These are phyloP conservation scores for Poteriospumella lacustris DNA, from an alignment of 108 stramenopile genomes.

Conservation along the genomic window DNA sequence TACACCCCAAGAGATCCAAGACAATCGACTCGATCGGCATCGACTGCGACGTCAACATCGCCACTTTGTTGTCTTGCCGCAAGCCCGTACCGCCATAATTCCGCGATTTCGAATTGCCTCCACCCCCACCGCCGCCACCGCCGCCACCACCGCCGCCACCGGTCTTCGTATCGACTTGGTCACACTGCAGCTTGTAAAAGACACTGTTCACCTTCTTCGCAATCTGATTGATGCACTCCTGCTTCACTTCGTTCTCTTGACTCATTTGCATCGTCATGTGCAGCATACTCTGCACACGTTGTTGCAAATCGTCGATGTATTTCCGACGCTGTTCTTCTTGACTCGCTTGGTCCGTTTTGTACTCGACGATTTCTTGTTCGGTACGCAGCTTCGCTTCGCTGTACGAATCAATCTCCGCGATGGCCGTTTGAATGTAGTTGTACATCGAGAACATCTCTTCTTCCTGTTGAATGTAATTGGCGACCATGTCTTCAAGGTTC, in stretches of 20 bases:
- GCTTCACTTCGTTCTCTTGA: conserved; percentile 41
- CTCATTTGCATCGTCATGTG: conserved; percentile 52
- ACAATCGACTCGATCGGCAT: conserved; percentile 12
- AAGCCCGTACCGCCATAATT: neutral
- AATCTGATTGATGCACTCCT: conserved; percentile 56
- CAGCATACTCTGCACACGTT: conserved; percentile 46
- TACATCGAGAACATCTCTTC: conserved; percentile 66
- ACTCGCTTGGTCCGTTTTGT: conserved; percentile 49
- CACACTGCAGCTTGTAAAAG: conserved; percentile 68
- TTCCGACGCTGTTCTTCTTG: conserved; percentile 50
- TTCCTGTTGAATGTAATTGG: conserved; percentile 52
- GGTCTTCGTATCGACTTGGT: conserved; percentile 42
- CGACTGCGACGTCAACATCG: neutral
- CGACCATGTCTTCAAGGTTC: conserved; percentile 41
- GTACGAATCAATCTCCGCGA: conserved; percentile 61
- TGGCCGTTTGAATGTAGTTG: conserved; percentile 67
- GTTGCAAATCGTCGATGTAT: conserved; percentile 50
- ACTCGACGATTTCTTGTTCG: conserved; percentile 53
- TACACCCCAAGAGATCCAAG: conserved; percentile 18
- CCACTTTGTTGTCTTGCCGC: neutral
- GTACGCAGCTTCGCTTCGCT: conserved; percentile 34
- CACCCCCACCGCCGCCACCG: no score
- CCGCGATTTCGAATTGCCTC: no score
- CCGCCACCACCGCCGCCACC: no score
- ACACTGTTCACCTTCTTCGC: conserved; percentile 58